These are phyloP conservation scores for Coemansia sp. DNA, from an alignment of 192 early-diverging fungal species.

Conservation along the genomic window DNA sequence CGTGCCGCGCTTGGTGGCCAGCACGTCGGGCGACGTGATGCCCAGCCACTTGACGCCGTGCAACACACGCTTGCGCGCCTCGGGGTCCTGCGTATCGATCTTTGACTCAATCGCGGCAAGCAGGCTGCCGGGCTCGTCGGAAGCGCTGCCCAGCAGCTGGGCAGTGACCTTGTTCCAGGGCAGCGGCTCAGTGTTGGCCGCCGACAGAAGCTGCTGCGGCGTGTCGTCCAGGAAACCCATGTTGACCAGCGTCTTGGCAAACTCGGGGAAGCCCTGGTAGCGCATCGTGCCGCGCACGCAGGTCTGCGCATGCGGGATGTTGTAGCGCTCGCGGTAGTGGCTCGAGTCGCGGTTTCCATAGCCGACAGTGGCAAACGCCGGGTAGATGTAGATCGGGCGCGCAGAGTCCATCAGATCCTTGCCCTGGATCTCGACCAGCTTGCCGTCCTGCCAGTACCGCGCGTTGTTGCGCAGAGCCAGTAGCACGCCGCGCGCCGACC, in stretches of 20 bases:
- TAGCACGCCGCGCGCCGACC: conserved; percentile 97
- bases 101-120: conserved; percentile 63
- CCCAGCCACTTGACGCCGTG: conserved; percentile 86
- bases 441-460: conserved; percentile 84
- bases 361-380: conserved; percentile 91
- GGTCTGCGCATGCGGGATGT: conserved; percentile 90
- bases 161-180: conserved; percentile 78
- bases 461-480: conserved; percentile 93
- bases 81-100: conserved; percentile 58
- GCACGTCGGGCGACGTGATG: conserved; percentile 68
- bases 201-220: conserved; percentile 58
- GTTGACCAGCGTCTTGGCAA: conserved; percentile 91
- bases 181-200: conserved; percentile 54
- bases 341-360: conserved; percentile 98
- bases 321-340: conserved; percentile 88
- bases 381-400: conserved; percentile 90
- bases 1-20: conserved; percentile 67
- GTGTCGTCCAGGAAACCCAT: conserved; percentile 88
- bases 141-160: conserved; percentile 48
- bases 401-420: conserved; percentile 88
- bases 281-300: conserved; percentile 92
- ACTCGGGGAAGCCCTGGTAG: conserved; percentile 95
- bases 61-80: conserved; percentile 59
- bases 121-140: conserved; percentile 50
- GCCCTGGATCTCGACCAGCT: conserved; percentile 80